Evolutionary conservation across 352 stramenopile species (phyloP), one percentile per base, ranked within the genome.

Genomic region (Pythium phragmiticola): DNA sequence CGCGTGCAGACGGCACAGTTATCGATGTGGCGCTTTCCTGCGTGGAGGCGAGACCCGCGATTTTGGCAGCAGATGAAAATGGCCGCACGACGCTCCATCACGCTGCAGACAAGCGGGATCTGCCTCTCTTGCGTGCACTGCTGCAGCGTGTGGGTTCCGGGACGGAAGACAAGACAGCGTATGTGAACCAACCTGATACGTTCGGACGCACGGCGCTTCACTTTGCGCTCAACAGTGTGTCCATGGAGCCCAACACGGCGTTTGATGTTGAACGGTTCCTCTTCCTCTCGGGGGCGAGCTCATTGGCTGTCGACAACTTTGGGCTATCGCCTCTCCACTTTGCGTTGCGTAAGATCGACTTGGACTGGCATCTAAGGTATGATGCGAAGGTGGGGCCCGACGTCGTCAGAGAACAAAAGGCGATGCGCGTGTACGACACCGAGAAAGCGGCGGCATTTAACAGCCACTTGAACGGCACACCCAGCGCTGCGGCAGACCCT

Each of bases 221-320:
- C 50, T 84, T 83, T 52, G 83, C 83, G 17, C 66, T 92, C 8
- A 92, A 92, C 45, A 65, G 60, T 14, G 72, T 79, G 11, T 69
- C 71, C 0, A 90, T 92, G 79, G 84, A 58, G 41, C 70, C 83
- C 0, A 78, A 92, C 16, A 81, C 83, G 9, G 84, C 81, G 9
- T 92, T 92, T 41, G 81, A 88, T 13, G 68, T 90, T 7, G 83
- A 92, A 61, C 80, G 83, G 0, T 84, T 89, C 39, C 60, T 92
- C 19, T 53, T 92, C 8, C 72, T 82, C n/a, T 69, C 54, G 46
- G 81, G 81, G 11, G 75, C 81, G 12, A 68, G 83, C 52, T 69
- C 64, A 1, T 76, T 77, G 23, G 67, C 74, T 17, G 68, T 82
- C 13, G 83, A 92, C 59, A 56, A 72, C 12, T 90, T 92, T 36